A percentile compares a stretch with the other conserved stretches of the same genome.
These are phyloP conservation scores for Malassezia furfur DNA, from an alignment of 1,284 basidiomycete genomes.

Conservation along the genomic window DNA sequence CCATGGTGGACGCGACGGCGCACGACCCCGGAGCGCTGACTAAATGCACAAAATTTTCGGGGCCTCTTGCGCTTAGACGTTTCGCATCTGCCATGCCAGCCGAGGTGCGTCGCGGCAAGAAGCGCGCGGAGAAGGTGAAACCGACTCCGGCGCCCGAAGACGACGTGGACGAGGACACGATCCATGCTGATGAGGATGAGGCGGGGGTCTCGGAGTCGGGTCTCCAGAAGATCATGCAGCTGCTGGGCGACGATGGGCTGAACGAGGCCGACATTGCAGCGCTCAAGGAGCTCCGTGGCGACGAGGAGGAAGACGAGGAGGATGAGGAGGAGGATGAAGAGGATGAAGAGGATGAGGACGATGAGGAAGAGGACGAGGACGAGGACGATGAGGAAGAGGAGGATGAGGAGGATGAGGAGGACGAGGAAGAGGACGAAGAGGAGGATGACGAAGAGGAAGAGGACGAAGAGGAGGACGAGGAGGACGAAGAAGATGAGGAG, in stretches of 20 bases:
- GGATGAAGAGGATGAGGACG: slow-evolving; percentile 16
- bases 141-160: slow-evolving; percentile 13
- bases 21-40: not conserved
- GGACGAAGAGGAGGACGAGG: slow-evolving; percentile 25
- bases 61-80: not conserved
- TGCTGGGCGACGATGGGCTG: slow-evolving; percentile 40
- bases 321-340: slow-evolving; percentile 18
- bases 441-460: slow-evolving; percentile 26
- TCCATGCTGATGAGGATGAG: slow-evolving; percentile 35
- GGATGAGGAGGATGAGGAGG: slow-evolving; percentile 3
- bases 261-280: slow-evolving; percentile 36
- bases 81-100: not conserved
- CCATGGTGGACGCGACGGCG: not conserved
- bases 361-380: slow-evolving; percentile 21
- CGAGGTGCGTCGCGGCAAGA: not conserved
- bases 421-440: slow-evolving; percentile 29
- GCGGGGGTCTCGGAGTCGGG: slow-evolving; percentile 37
- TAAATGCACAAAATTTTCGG: slow-evolving; percentile 6
- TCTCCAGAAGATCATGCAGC: slow-evolving; percentile 37
- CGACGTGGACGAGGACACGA: slow-evolving; percentile 21
- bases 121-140: slow-evolving; percentile 17
- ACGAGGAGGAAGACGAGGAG: slow-evolving; percentile 24
- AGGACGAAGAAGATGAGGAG: slow-evolving; percentile 23
- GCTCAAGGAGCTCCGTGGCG: slow-evolving; percentile 22
- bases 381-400: slow-evolving; percentile 22